Evolutionary conservation across 2,329 filamentous ascomycete genomes (phyloP).

Genomic region (Coniochaeta sp.): DNA sequence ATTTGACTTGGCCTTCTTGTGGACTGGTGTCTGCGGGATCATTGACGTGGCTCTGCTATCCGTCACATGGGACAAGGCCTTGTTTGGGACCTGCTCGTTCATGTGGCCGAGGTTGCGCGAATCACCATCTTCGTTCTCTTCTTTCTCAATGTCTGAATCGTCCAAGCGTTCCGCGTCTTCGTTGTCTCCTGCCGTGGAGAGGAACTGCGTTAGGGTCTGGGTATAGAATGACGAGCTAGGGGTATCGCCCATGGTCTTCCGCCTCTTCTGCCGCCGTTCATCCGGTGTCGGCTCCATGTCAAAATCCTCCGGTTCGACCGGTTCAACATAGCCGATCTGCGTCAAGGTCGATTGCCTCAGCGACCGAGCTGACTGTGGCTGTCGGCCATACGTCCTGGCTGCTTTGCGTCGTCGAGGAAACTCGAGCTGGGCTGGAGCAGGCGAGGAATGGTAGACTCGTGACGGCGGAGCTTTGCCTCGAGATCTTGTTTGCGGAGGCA

Average conservation of each 20-base stretch:
- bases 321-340: constrained; percentile 19
- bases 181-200: constrained; percentile 12
- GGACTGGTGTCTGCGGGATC: constrained; percentile 34
- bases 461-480: constrained; percentile 4
- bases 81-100: background rate
- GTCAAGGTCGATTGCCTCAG: constrained; percentile 25
- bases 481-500: constrained; percentile 13
- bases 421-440: constrained; percentile 16
- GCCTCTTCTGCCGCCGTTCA: constrained; percentile 14
- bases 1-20: constrained; percentile 23
- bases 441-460: constrained; percentile 17
- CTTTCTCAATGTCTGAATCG: constrained; percentile 16
- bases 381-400: constrained; percentile 19
- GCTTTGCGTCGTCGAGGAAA: constrained; percentile 20
- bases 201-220: constrained; percentile 25
- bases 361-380: constrained; percentile 7
- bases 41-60: constrained; percentile 16
- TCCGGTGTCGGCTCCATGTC: background rate
- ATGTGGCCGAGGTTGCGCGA: background rate
- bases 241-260: constrained; percentile 19
- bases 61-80: background rate
- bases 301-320: constrained; percentile 4
- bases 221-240: constrained; percentile 21
- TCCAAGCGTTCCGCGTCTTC: constrained; percentile 9
- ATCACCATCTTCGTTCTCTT: background rate